Base-by-base conservation (phyloP, 2,329 filamentous ascomycete genomes). In the Alternaria incomplexa region DNA sequence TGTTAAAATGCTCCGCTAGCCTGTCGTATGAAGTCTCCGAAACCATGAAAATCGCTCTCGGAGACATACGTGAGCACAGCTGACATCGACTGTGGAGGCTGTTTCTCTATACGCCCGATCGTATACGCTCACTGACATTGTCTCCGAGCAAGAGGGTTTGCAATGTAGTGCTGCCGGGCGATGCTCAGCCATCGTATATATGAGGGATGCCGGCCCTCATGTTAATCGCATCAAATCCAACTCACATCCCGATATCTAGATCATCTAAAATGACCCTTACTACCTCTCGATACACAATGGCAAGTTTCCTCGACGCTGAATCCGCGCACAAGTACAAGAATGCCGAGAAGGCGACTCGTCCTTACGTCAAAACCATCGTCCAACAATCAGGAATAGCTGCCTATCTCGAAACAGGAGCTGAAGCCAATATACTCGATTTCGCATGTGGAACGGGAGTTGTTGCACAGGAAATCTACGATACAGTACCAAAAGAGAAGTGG, bases 371-470 rank as follows among this genome's bases (percentile, higher is more conserved):
- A 4, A 47, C 62, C 17, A 61, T 76, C 32, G 47, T 73, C 26
- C 22, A 64, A 30, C 61, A 63, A 15, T 28, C 65, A 6, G 28
- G 53, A 6, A 40, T 68, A 26, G 26, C n/a, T 32, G 43, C 44
- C n/a, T 17, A 58, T 3, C 4, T 23, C 7, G 28, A 54, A 5
- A 32, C 47, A 9, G 47, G 47, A 32, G 51, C 46, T 4, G 60
- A 67, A 2, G 58, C 64, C 3, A 17, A 66, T n/a, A 60, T 71
- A 32, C 53, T 75, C 12, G 73, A 77, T 47, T 63, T 77, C 5
- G 73, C 68, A 2, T 70, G 68, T 43, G 73, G 74, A 6, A 76
- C 73, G 0, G 74, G 74, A 26, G 70, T 68, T 4, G 66, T 73
- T 1, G 61, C 60, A 3, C 64, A 68, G 10, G 67, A 65, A 11